Percentiles rank a stretch among this genome's conserved stretches.
These are phyloP conservation scores for Pseudomonodictys pantanalensis DNA, from an alignment of 495 filamentous ascomycete species.

Conservation along the genomic window DNA sequence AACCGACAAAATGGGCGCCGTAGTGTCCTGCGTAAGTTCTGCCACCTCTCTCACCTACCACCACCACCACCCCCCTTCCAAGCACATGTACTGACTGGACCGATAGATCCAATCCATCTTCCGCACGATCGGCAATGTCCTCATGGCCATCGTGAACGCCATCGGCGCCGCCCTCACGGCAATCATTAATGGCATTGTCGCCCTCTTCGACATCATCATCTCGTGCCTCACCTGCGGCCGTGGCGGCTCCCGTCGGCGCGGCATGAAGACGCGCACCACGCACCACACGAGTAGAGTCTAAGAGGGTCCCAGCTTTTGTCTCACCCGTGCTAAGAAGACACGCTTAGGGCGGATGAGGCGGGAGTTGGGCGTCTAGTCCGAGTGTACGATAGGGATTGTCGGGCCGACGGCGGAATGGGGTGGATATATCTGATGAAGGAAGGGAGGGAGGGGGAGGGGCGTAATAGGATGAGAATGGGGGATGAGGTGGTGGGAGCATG, in stretches of 20 bases:
- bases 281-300: conserved; percentile 35
- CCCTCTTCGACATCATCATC: conserved; percentile 80
- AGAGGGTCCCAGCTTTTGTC: background rate
- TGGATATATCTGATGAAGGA: no score
- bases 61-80: conserved; percentile 8
- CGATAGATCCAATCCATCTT: conserved; percentile 72
- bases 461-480: no score
- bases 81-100: conserved; percentile 17
- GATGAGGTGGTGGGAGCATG: no score
- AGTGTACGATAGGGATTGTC: no score
- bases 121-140: conserved; percentile 74
- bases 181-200: conserved; percentile 78
- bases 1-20: conserved; percentile 80
- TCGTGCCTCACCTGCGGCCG: conserved; percentile 80
- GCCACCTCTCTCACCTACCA: no score
- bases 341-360: background rate
- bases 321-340: background rate
- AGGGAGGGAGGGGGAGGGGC: no score
- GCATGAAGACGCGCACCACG: conserved; percentile 12
- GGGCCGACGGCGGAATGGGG: no score
- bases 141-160: conserved; percentile 82
- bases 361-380: conserved; percentile 8
- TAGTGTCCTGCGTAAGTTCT: conserved; percentile 89
- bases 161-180: conserved; percentile 70
- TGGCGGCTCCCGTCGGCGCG: conserved; percentile 46